Percentiles rank a stretch among this genome's conserved stretches.
These are phyloP conservation scores for Silene vulgaris DNA, from an alignment of 179 eudicot species.

Conservation along the genomic window DNA sequence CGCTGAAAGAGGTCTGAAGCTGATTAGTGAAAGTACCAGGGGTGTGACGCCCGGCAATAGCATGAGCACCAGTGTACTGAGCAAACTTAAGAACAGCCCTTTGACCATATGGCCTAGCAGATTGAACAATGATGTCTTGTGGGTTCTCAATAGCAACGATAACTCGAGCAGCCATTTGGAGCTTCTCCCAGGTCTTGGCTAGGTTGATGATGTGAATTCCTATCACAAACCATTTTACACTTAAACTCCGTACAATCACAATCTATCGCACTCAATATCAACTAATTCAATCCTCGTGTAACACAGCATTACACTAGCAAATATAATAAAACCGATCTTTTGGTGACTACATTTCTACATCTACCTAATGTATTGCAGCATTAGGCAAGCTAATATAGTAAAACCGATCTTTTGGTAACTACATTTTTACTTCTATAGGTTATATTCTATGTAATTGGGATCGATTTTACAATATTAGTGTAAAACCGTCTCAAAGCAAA, in stretches of 20 bases:
- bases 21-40: conserved; percentile 45
- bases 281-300: not conserved
- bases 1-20: conserved; percentile 44
- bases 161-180: conserved; percentile 72
- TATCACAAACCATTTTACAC: conserved; percentile 15
- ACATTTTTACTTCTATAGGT: too few relatives aligned
- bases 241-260: not conserved
- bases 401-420: too few relatives aligned
- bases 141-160: conserved; percentile 81
- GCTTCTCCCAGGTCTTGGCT: conserved; percentile 81
- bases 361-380: not conserved
- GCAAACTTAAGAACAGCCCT: conserved; percentile 56
- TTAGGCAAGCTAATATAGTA: too few relatives aligned
- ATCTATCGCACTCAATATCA: not conserved
- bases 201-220: conserved; percentile 77
- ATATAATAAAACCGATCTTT: too few relatives aligned
- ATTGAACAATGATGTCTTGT: conserved; percentile 75
- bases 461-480: too few relatives aligned
- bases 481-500: too few relatives aligned
- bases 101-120: conserved; percentile 64
- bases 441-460: too few relatives aligned
- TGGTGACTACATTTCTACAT: too few relatives aligned
- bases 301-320: too few relatives aligned
- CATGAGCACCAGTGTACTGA: conserved; percentile 38
- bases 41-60: conserved; percentile 42